These are phyloP conservation scores for Omphalotus guepiniiformis DNA, from an alignment of 768 basidiomycete genomes.

Conservation along the genomic window DNA sequence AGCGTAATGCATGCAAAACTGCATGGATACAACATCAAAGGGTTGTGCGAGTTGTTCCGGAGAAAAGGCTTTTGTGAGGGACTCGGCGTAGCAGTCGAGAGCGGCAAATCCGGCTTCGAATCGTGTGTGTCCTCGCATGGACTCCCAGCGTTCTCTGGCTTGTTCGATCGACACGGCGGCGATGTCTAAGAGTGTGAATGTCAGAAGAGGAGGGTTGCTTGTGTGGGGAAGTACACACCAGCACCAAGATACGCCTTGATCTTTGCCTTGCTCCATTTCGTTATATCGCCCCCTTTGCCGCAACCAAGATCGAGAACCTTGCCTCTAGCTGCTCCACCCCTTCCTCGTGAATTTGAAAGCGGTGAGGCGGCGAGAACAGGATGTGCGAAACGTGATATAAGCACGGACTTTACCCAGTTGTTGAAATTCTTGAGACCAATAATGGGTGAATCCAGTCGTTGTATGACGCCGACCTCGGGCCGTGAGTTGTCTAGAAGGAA, in stretches of 20 bases:
- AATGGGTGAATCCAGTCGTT: constrained; percentile 87
- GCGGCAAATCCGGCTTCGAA: constrained; percentile 83
- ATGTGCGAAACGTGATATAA: constrained; percentile 87
- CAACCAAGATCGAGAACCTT: constrained; percentile 96
- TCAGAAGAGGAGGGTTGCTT: constrained; percentile 2
- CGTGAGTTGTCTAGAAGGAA: constrained; percentile 74
- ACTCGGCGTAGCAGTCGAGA: constrained; percentile 81
- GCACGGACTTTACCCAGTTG: constrained; percentile 98
- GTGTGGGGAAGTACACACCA: constrained; percentile 43
- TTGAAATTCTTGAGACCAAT: constrained; percentile 97
- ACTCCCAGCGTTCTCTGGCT: constrained; percentile 69
- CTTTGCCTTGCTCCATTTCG: constrained; percentile 89
- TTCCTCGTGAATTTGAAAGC: too few relatives aligned
- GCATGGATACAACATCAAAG: constrained; percentile 97
- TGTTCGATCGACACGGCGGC: constrained; percentile 87
- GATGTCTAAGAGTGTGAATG: constrained; percentile 55
- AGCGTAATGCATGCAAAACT: constrained; percentile 99
- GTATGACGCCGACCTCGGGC: constrained; percentile 84
- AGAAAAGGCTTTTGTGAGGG: constrained; percentile 66
- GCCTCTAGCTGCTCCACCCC: constrained; percentile 39
- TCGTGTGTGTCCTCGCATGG: constrained; percentile 37
- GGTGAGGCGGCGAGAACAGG: constrained; percentile 46
- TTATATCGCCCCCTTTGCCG: constrained; percentile 97
- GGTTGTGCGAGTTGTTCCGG: constrained; percentile 55
- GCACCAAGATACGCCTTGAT: constrained; percentile 77